Evolutionary conservation across 1,284 basidiomycete genomes (phyloP).

Genomic region (Coriolopsis trogii): DNA sequence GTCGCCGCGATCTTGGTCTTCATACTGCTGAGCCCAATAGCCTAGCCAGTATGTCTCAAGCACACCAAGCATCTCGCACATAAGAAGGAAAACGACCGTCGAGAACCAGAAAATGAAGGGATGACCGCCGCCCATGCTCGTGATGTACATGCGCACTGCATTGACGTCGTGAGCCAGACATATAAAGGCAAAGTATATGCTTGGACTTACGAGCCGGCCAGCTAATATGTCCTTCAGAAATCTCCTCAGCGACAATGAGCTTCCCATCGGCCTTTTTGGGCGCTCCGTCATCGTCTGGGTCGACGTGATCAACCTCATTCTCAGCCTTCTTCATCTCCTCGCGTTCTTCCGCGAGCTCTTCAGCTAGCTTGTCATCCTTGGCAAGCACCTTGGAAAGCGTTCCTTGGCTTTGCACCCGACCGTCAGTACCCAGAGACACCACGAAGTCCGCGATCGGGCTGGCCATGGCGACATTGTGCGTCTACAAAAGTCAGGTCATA

Average conservation of each 20-base stretch:
- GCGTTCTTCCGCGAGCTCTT: slow-evolving; percentile 44
- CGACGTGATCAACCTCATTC: slow-evolving; percentile 44
- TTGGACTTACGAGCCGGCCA: slow-evolving; percentile 41
- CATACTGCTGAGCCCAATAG: slow-evolving; percentile 32
- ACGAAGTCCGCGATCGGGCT: slow-evolving; percentile 67
- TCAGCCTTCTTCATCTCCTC: slow-evolving; percentile 44
- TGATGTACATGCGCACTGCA: slow-evolving; percentile 33
- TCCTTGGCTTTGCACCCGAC: slow-evolving; percentile 51
- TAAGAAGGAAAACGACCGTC: slow-evolving; percentile 27
- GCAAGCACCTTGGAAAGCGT: slow-evolving; percentile 47
- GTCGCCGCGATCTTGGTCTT: slow-evolving; percentile 30
- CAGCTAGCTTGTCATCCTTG: slow-evolving; percentile 41
- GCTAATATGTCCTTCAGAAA: slow-evolving; percentile 58
- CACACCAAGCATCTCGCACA: slow-evolving; percentile 26
- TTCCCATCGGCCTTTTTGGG: slow-evolving; percentile 42
- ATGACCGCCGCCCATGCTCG: slow-evolving; percentile 34
- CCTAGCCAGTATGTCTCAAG: slow-evolving; percentile 31
- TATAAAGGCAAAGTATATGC: no score
- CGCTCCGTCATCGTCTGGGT: slow-evolving; percentile 29
- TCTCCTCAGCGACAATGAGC: slow-evolving; percentile 60
- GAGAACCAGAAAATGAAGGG: slow-evolving; percentile 37
- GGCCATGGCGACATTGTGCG: slow-evolving; percentile 72
- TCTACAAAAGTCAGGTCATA: slow-evolving; percentile 38
- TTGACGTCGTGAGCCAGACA: background rate
- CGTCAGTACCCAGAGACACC: slow-evolving; percentile 57